Evolutionary conservation across 257 asterid species (phyloP).

Genomic region (Oldenlandia corymbosa): DNA sequence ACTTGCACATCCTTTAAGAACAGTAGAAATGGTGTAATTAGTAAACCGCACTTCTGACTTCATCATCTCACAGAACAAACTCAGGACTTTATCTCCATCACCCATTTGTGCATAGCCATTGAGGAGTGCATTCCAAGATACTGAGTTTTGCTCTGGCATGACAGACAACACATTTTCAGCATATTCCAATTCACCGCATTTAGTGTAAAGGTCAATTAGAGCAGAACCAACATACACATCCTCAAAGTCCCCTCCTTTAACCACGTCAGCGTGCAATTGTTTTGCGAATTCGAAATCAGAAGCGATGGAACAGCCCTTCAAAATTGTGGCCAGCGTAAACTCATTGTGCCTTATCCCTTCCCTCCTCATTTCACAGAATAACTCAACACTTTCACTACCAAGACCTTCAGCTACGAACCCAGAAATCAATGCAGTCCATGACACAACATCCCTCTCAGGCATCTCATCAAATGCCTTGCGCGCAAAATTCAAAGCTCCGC

Average conservation of each 20-base stretch:
- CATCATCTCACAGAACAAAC: constrained; percentile 42
- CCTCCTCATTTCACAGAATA: constrained; percentile 62
- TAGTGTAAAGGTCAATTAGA: constrained; percentile 62
- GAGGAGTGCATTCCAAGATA: constrained; percentile 72
- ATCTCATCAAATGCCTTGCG: constrained; percentile 44
- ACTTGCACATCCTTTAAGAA: constrained; percentile 65
- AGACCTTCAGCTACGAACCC: constrained; percentile 75
- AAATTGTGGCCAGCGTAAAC: constrained; percentile 65
- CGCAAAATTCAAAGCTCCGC: constrained; percentile 42
- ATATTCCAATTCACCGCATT: constrained; percentile 58
- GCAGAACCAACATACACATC: constrained; percentile 75
- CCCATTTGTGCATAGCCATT: constrained; percentile 77
- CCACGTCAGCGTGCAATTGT: constrained; percentile 67
- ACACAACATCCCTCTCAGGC: constrained; percentile 56
- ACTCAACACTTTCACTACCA: constrained; percentile 42
- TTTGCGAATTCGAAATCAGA: constrained; percentile 58
- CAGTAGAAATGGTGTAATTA: constrained; percentile 59
- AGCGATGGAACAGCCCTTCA: constrained; percentile 67
- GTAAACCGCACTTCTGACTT: constrained; percentile 57
- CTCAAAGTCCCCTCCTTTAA: constrained; percentile 49
- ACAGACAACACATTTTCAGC: constrained; percentile 50
- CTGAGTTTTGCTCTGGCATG: constrained; percentile 67
- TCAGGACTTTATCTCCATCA: constrained; percentile 54
- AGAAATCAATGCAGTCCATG: constrained; percentile 75
- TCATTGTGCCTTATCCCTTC: constrained; percentile 61